phyloP scores from a whole-genome alignment of 177 flowering plant species.

The Vitis hybrid region DNA sequence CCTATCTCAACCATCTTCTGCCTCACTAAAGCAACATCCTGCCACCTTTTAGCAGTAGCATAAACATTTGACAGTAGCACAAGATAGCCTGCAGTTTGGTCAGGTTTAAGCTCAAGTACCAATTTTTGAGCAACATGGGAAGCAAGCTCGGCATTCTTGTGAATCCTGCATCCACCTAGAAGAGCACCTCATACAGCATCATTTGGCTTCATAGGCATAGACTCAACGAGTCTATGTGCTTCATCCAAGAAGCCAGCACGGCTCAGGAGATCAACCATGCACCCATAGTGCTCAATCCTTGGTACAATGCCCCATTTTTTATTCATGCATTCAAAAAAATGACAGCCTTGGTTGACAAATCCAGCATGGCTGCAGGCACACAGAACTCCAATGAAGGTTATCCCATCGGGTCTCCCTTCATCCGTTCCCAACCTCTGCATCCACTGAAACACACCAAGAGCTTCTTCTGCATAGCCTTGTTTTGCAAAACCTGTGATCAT shows the following conservation, averaged over 20 bases:
- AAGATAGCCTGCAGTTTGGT: constrained; percentile 46
- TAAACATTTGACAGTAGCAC: constrained; percentile 53
- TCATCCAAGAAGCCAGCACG: constrained; percentile 68
- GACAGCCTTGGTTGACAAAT: constrained; percentile 49
- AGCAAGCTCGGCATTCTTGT: constrained; percentile 43
- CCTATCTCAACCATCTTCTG: constrained; percentile 39
- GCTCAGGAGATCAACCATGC: constrained; percentile 78
- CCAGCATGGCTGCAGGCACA: constrained; percentile 77
- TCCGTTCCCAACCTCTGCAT: constrained; percentile 37
- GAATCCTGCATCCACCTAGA: constrained; percentile 55
- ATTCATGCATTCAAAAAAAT: constrained; percentile 40
- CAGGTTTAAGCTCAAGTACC: constrained; percentile 39
- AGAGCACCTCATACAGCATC: constrained; percentile 59
- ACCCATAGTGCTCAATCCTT: constrained; percentile 61
- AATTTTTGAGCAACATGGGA: constrained; percentile 36
- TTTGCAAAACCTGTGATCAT: constrained; percentile 72
- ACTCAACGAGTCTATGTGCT: constrained; percentile 44
- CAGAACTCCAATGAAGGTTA: constrained; percentile 60
- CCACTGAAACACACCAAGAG: constrained; percentile 38
- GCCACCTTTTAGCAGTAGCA: constrained; percentile 52
- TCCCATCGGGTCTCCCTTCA: constrained; percentile 45
- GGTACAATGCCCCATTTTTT: constrained; percentile 34
- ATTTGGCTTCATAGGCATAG: constrained; percentile 61
- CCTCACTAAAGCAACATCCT: constrained; percentile 39
- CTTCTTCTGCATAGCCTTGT: constrained; percentile 62